phyloP scores from a whole-genome alignment of 2,329 filamentous ascomycete genomes.

The Colletotrichum eremochloae region DNA sequence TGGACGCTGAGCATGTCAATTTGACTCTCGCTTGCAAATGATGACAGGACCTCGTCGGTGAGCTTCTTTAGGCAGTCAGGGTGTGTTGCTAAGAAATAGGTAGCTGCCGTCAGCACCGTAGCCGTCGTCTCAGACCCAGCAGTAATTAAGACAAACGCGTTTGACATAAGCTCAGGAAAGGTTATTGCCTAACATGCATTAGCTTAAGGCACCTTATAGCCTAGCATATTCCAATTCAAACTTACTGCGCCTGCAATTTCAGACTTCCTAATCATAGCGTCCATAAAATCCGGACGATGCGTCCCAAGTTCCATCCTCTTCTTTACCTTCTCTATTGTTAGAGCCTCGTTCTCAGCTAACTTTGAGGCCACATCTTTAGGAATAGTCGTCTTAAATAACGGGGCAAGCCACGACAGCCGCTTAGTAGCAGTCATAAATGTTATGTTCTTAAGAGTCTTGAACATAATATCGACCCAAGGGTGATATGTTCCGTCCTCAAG shows the following conservation, averaged over 20 bases:
- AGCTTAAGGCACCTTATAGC: no score
- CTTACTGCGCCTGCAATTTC: no score
- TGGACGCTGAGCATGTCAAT: conserved; percentile 51
- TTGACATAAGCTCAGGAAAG: not conserved
- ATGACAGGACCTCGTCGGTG: conserved; percentile 52
- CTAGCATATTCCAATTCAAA: no score
- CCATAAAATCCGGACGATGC: conserved; percentile 22
- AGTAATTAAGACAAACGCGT: conserved; percentile 34
- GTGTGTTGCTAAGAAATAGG: conserved; percentile 48
- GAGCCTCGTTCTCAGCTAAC: no score
- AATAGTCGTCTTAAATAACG: no score
- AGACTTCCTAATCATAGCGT: conserved; percentile 11
- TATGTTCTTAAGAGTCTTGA: conserved; percentile 2
- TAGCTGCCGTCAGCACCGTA: conserved; percentile 46
- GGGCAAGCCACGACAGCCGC: no score
- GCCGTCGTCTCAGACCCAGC: conserved; percentile 53
- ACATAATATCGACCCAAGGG: conserved; percentile 18
- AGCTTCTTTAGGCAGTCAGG: conserved; percentile 49
- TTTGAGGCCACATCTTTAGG: no score
- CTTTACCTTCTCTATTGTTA: not conserved
- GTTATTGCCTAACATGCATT: not conserved
- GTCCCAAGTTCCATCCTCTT: conserved; percentile 6
- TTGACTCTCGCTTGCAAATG: conserved; percentile 51
- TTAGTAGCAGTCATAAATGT: no score
- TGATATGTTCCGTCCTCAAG: conserved; percentile 39